Conservation (phyloP, 163 green algal genomes). For the Volvox carteri region DNA sequence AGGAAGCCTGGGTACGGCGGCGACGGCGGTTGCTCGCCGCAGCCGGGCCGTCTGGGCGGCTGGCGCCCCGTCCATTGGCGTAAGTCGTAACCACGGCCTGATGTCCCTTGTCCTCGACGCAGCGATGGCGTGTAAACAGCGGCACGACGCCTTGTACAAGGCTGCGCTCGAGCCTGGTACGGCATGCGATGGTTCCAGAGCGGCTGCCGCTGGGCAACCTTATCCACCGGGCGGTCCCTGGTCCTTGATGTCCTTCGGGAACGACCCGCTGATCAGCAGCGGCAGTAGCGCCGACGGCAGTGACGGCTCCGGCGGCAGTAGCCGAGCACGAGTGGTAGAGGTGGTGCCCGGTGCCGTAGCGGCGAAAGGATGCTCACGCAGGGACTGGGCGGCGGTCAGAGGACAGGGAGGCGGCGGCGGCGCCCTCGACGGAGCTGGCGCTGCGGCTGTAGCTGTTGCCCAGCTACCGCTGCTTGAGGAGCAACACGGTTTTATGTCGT, state of each 20-base stretch:
- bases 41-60: neutral
- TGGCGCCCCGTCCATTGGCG: neutral
- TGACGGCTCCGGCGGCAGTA: neutral
- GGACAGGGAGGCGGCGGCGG: neutral
- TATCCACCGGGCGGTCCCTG: too few relatives aligned
- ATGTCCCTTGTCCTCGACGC: neutral
- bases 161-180: neutral
- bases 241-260: too few relatives aligned
- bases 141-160: neutral
- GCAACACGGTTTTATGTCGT: constrained; percentile 19
- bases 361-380: neutral
- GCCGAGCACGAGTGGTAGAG: too few relatives aligned
- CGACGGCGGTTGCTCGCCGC: constrained; percentile 7
- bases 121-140: neutral
- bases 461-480: neutral
- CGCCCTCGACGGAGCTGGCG: neutral
- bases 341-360: too few relatives aligned
- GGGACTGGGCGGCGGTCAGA: too few relatives aligned
- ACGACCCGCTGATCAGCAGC: too few relatives aligned
- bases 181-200: too few relatives aligned
- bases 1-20: neutral
- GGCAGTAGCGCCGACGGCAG: neutral
- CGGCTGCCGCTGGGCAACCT: too few relatives aligned
- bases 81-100: neutral
- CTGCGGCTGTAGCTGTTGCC: neutral